These are phyloP conservation scores for Paraconiothyrium brasiliense DNA, from an alignment of 2,329 filamentous ascomycete genomes.

Conservation along the genomic window DNA sequence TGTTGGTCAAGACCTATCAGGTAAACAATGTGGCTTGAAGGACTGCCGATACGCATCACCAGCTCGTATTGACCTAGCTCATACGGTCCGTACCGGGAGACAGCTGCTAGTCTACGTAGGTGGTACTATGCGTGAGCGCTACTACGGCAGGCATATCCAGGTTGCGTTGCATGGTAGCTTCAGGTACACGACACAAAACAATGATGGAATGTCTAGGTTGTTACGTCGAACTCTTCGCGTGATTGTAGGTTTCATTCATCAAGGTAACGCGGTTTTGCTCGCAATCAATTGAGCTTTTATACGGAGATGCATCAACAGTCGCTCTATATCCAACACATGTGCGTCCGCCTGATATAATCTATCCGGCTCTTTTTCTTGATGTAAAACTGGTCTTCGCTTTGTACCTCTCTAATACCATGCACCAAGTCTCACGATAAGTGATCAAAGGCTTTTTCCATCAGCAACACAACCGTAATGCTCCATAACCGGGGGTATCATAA, in stretches of 20 bases:
- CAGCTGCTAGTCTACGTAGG: not conserved
- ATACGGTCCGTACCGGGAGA: constrained; percentile 11
- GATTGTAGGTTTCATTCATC: too few relatives aligned
- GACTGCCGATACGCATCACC: not conserved
- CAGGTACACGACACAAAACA: not conserved
- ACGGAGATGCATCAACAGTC: too few relatives aligned
- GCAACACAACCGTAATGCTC: not conserved
- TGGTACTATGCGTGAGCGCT: not conserved
- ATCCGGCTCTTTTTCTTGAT: not conserved
- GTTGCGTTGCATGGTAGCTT: not conserved
- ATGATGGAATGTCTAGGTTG: not conserved
- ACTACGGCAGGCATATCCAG: not conserved
- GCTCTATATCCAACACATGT: too few relatives aligned
- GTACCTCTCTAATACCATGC: not conserved
- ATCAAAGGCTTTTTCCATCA: not conserved
- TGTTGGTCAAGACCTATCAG: not conserved
- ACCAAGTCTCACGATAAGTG: not conserved
- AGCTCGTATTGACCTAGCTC: not conserved
- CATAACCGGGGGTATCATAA: constrained; percentile 12
- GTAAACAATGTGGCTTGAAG: not conserved
- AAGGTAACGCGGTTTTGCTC: too few relatives aligned
- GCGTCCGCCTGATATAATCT: not conserved
- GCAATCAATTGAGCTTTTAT: too few relatives aligned
- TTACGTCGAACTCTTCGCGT: too few relatives aligned
- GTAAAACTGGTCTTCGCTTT: not conserved